A percentile compares a stretch with the other conserved stretches of the same genome.
These are phyloP conservation scores for Ocimum tenuiflorum DNA, from an alignment of 257 asterid species.

Conservation along the genomic window DNA sequence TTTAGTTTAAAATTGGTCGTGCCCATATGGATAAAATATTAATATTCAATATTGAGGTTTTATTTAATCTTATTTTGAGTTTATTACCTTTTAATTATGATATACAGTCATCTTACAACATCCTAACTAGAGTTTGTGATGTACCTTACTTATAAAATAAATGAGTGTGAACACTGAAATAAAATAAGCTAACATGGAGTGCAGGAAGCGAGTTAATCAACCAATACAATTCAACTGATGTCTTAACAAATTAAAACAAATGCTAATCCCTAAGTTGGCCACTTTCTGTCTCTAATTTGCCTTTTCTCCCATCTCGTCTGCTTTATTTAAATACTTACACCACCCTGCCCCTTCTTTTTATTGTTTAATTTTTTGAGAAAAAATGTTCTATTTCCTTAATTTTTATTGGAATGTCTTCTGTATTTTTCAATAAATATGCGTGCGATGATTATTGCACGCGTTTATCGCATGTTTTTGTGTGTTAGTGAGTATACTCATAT, in stretches of 20 bases:
- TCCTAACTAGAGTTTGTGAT: too few relatives aligned
- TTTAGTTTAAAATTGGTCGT: too few relatives aligned
- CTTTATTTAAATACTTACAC: too few relatives aligned
- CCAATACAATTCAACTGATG: conserved; percentile 3
- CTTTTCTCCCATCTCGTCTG: too few relatives aligned
- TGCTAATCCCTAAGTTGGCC: conserved; percentile 22
- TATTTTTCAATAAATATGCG: background rate
- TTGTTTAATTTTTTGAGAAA: background rate
- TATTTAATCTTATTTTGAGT: too few relatives aligned
- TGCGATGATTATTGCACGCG: conserved; percentile 27
- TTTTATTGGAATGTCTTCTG: conserved; percentile 5
- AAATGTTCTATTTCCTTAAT: background rate
- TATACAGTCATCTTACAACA: too few relatives aligned
- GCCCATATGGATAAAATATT: too few relatives aligned
- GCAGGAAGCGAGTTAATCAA: conserved; percentile 11
- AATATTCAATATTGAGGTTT: too few relatives aligned
- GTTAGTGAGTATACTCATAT: conserved; percentile 25
- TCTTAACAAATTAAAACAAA: conserved; percentile 2
- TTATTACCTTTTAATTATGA: too few relatives aligned
- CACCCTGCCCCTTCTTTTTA: background rate
- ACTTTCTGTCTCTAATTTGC: conserved; percentile 3
- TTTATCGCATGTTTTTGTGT: conserved; percentile 25
- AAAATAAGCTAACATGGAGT: background rate
- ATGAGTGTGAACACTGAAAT: background rate
- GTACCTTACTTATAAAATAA: too few relatives aligned